A percentile compares a stretch with the other conserved stretches of the same genome.
These are phyloP conservation scores for Erysimum cheiranthoides DNA, from an alignment of 345 rosid genomes.

Conservation along the genomic window DNA sequence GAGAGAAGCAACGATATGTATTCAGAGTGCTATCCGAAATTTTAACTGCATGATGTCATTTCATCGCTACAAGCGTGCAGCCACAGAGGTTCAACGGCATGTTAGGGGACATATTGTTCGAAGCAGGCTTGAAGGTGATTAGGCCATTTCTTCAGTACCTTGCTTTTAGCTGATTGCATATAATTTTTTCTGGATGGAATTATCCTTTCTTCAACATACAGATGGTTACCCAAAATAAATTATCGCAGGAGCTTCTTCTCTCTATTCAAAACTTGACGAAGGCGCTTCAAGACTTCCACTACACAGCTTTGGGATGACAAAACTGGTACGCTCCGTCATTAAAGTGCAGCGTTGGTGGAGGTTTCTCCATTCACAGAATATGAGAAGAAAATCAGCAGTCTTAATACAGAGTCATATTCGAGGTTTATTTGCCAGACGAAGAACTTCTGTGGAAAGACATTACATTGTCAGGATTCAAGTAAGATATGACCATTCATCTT, in stretches of 20 bases:
- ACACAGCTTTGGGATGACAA: conserved; percentile 44
- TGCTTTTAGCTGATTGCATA: conserved; percentile 14
- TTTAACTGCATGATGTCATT: conserved; percentile 48
- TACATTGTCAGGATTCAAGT: conserved; percentile 70
- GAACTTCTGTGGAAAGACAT: conserved; percentile 52
- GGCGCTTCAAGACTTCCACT: conserved; percentile 33
- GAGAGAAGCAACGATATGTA: conserved; percentile 56
- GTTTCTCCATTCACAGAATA: conserved; percentile 50
- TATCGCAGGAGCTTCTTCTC: conserved; percentile 56
- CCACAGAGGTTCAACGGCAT: conserved; percentile 62
- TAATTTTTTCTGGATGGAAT: background rate
- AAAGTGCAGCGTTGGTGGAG: conserved; percentile 95
- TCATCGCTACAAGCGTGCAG: conserved; percentile 55
- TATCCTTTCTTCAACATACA: background rate
- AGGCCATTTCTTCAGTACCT: conserved; percentile 22
- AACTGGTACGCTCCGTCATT: conserved; percentile 50
- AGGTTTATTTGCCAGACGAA: conserved; percentile 64
- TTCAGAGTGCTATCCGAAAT: conserved; percentile 64
- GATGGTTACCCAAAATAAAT: conserved; percentile 5
- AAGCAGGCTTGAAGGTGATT: conserved; percentile 70
- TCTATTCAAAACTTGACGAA: conserved; percentile 27
- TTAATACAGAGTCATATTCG: conserved; percentile 65
- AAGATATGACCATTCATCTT: conserved; percentile 39
- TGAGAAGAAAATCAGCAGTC: conserved; percentile 57
- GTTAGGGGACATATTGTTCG: conserved; percentile 59